Percentiles rank a stretch among this genome's conserved stretches.
Evolutionary conservation across 208 protist genomes (phyloP).

Genomic region (Crithidia thermophila): DNA sequence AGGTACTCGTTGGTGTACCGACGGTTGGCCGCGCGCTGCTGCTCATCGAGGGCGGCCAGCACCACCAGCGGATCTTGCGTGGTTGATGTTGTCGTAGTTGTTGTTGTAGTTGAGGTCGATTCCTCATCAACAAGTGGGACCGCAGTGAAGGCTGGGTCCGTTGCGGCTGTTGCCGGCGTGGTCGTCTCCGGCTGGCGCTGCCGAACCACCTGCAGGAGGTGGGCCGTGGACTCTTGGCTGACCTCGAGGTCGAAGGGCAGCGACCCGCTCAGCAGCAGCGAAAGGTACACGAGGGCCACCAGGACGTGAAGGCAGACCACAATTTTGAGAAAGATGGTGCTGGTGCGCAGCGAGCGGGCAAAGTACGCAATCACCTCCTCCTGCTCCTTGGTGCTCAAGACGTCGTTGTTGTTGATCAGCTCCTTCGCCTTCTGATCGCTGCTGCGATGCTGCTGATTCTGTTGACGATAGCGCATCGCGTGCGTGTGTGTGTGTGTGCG

Average conservation of each 20-base stretch:
- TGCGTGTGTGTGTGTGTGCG: neutral
- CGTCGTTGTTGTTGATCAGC: constrained; percentile 50
- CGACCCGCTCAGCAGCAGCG: constrained; percentile 48
- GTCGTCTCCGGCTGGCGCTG: neutral
- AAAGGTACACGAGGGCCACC: constrained; percentile 53
- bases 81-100: neutral
- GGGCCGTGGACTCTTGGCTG: constrained; percentile 1
- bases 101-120: no score
- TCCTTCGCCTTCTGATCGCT: constrained; percentile 30
- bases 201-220: neutral
- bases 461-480: constrained; percentile 54
- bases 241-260: constrained; percentile 36
- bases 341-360: constrained; percentile 39
- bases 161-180: neutral
- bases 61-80: constrained; percentile 14
- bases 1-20: constrained; percentile 17
- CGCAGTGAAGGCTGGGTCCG: no score
- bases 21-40: constrained; percentile 13
- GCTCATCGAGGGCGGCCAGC: constrained; percentile 10
- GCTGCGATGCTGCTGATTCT: constrained; percentile 23
- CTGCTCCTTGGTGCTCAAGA: constrained; percentile 72
- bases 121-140: no score
- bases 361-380: constrained; percentile 73
- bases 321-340: constrained; percentile 39
- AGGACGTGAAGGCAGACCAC: constrained; percentile 60